Conservation (phyloP, 345 rosid species). For the Carallia pectinifolia region DNA sequence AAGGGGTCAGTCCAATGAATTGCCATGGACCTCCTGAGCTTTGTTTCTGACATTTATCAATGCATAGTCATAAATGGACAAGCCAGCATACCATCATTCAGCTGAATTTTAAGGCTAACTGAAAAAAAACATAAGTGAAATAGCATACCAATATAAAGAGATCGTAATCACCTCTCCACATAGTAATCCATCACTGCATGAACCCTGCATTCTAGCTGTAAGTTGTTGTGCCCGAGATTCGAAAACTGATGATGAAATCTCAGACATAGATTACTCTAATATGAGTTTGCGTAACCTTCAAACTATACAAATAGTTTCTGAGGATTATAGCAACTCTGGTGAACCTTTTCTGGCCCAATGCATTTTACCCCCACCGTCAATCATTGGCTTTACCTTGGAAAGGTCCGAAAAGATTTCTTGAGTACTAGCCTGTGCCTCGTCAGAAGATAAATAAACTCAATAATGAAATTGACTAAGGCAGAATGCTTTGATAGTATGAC, state of each 20-base stretch:
- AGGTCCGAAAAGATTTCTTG: slow-evolving; percentile 68
- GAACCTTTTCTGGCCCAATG: too few relatives aligned
- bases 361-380: slow-evolving; percentile 35
- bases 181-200: slow-evolving; percentile 53
- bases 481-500: background rate
- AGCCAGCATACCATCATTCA: background rate
- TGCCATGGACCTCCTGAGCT: slow-evolving; percentile 63
- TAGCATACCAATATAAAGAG: slow-evolving; percentile 35
- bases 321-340: too few relatives aligned
- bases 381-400: slow-evolving; percentile 51
- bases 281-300: background rate
- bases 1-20: slow-evolving; percentile 57
- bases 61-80: slow-evolving; percentile 46
- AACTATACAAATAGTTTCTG: background rate
- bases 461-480: background rate
- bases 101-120: background rate
- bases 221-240: slow-evolving; percentile 50
- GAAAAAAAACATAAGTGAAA: slow-evolving; percentile 21
- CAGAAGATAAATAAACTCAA: slow-evolving; percentile 14
- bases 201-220: slow-evolving; percentile 56
- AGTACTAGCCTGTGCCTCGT: slow-evolving; percentile 57
- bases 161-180: slow-evolving; percentile 59
- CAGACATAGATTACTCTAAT: slow-evolving; percentile 6
- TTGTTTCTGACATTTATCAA: slow-evolving; percentile 37
- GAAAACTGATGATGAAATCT: slow-evolving; percentile 37